Conservation (phyloP, 2,329 filamentous ascomycete genomes). For the Talaromyces albobiverticillius region DNA sequence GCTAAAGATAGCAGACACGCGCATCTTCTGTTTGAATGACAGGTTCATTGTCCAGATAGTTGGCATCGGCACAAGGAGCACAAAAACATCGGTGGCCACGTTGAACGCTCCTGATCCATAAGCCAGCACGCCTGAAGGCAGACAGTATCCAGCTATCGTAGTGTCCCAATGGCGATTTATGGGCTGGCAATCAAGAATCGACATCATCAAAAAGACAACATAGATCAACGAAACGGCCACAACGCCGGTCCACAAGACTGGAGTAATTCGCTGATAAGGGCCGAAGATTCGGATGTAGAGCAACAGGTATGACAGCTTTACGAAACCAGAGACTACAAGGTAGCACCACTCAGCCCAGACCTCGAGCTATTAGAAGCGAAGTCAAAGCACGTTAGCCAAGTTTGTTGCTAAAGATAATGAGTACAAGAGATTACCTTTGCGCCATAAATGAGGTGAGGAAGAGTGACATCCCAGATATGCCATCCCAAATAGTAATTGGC, state of each 20-base stretch:
- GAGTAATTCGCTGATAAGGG: conserved; percentile 5
- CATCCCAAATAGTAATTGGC: conserved; percentile 2
- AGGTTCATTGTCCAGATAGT: conserved; percentile 6
- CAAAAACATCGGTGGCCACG: conserved; percentile 7
- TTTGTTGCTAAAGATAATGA: too few species aligned
- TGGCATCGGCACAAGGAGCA: conserved; percentile 4
- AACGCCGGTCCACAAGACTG: conserved; percentile 3
- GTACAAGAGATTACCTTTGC: background rate
- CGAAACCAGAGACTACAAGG: conserved; percentile 1
- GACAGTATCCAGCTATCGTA: background rate
- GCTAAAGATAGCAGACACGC: conserved; percentile 2
- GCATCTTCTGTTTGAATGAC: background rate
- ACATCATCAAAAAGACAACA: conserved; percentile 7
- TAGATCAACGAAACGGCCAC: conserved; percentile 2
- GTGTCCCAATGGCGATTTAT: conserved; percentile 5
- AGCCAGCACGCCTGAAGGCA: conserved; percentile 1
- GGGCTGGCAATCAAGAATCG: conserved; percentile 7
- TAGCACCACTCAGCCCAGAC: conserved; percentile 8
- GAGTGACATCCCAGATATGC: conserved; percentile 5
- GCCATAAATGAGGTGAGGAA: conserved; percentile 2
- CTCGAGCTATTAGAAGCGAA: conserved; percentile 3
- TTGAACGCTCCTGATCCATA: conserved; percentile 8
- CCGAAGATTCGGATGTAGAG: conserved; percentile 8
- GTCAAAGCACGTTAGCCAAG: background rate
- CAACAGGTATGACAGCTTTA: conserved; percentile 3